Conservation (phyloP, 2,329 filamentous ascomycete genomes). For the Cercospora brassicicola region DNA sequence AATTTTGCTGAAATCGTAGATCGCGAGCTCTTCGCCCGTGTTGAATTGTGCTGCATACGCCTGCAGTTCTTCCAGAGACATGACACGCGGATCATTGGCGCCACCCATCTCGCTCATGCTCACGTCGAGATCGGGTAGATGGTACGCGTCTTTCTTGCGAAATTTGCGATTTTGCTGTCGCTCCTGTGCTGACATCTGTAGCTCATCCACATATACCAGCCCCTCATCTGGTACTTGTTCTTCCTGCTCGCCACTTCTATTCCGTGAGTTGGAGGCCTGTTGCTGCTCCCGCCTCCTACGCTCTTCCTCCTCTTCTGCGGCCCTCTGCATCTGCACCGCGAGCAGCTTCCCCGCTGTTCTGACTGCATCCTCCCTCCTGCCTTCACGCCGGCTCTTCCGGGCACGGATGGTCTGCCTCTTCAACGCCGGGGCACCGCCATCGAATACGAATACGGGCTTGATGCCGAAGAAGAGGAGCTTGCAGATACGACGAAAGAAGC, state of each 20-base stretch:
- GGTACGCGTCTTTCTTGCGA: conserved; percentile 89
- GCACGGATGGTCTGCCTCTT: conserved; percentile 87
- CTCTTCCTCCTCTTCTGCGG: conserved; percentile 79
- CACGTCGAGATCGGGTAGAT: conserved; percentile 79
- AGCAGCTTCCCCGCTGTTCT: conserved; percentile 87
- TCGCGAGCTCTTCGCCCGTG: conserved; percentile 79
- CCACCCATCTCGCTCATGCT: conserved; percentile 83
- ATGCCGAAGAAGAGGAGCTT: conserved; percentile 97
- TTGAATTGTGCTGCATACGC: conserved; percentile 92
- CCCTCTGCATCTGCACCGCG: conserved; percentile 88
- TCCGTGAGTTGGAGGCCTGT: conserved; percentile 25
- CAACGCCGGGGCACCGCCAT: conserved; percentile 85
- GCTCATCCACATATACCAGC: conserved; percentile 87
- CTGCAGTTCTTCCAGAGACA: conserved; percentile 92
- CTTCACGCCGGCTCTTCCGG: conserved; percentile 78
- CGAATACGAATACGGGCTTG: conserved; percentile 95
- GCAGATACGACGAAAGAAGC: conserved; percentile 97
- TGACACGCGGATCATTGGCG: conserved; percentile 89
- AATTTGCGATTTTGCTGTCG: conserved; percentile 73
- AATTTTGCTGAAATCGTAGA: conserved; percentile 97
- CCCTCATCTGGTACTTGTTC: conserved; percentile 66
- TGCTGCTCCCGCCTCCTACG: conserved; percentile 54
- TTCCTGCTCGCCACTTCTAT: conserved; percentile 61
- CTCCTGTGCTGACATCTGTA: conserved; percentile 76
- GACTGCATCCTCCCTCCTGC: conserved; percentile 86